Conservation (phyloP, 768 basidiomycete genomes). For the Cystofilobasidium bisporidii region DNA sequence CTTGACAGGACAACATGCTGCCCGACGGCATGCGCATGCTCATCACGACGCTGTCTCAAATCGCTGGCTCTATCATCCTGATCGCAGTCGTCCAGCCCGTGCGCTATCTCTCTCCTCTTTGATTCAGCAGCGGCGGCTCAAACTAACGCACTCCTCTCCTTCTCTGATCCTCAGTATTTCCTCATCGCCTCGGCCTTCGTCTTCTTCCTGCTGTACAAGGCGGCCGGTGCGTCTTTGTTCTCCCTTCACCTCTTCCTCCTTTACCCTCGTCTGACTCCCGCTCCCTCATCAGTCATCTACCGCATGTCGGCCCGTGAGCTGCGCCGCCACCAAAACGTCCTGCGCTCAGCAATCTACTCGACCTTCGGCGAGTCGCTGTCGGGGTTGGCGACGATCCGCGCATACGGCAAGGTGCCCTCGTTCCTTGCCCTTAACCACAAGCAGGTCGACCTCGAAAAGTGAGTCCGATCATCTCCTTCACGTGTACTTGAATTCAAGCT, state of each 20-base stretch:
- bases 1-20: constrained; percentile 16
- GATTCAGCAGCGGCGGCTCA: too few species aligned
- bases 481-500: too few species aligned
- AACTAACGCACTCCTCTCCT: too few species aligned
- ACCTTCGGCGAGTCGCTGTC: constrained; percentile 87
- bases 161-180: constrained; percentile 46
- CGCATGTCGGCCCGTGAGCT: constrained; percentile 76
- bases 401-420: constrained; percentile 73
- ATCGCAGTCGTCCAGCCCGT: constrained; percentile 48
- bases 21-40: constrained; percentile 56
- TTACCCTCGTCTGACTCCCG: neutral
- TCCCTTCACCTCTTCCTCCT: constrained; percentile 16
- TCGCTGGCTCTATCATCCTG: constrained; percentile 52
- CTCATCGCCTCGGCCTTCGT: constrained; percentile 56
- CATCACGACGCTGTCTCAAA: constrained; percentile 40
- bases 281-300: constrained; percentile 51
- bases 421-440: constrained; percentile 66
- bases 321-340: constrained; percentile 61
- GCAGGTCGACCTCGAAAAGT: constrained; percentile 66
- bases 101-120: too few species aligned
- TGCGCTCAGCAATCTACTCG: constrained; percentile 60
- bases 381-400: constrained; percentile 54
- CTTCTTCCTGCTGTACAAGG: constrained; percentile 7
- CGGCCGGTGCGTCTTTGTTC: constrained; percentile 34
- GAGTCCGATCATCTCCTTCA: constrained; percentile 28